A percentile compares a stretch with the other conserved stretches of the same genome.
These are phyloP conservation scores for Exophiala sp. DNA, from an alignment of 2,329 filamentous ascomycete genomes.

Conservation along the genomic window DNA sequence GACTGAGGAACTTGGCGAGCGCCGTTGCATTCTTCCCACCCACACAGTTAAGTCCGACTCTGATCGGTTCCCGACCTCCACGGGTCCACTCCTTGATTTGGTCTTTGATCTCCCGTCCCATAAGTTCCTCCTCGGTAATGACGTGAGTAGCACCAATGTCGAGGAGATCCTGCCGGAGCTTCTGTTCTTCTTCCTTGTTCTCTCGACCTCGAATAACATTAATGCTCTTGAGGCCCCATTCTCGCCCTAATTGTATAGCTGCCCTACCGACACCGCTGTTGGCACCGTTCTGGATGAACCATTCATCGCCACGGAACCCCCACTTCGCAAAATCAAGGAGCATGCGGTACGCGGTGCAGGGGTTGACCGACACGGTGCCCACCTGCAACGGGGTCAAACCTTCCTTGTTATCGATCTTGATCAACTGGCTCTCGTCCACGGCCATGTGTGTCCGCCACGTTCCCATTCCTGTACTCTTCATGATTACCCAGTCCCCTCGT, in stretches of 20 bases:
- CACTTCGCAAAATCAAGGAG: conserved; percentile 66
- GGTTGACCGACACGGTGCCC: conserved; percentile 86
- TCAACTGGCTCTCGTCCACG: conserved; percentile 53
- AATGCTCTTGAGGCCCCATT: conserved; percentile 87
- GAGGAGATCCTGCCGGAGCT: conserved; percentile 54
- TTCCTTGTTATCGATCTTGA: conserved; percentile 63
- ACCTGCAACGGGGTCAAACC: conserved; percentile 70
- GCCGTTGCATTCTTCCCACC: conserved; percentile 77
- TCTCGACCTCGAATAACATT: conserved; percentile 76
- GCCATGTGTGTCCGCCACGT: conserved; percentile 93
- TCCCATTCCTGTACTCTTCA: conserved; percentile 73
- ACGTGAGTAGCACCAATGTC: conserved; percentile 58
- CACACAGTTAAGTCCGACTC: conserved; percentile 85
- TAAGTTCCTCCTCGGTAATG: conserved; percentile 55
- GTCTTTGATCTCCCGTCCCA: conserved; percentile 39
- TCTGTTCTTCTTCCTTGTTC: conserved; percentile 52
- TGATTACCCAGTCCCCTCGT: conserved; percentile 90
- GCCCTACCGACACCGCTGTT: conserved; percentile 89
- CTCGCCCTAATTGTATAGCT: conserved; percentile 76
- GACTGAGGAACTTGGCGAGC: conserved; percentile 66
- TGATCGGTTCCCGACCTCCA: conserved; percentile 63
- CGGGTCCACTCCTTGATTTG: conserved; percentile 63
- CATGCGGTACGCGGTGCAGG: conserved; percentile 91
- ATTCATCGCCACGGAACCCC: conserved; percentile 64
- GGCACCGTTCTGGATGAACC: conserved; percentile 95